Base-by-base conservation (phyloP, 73 alveolate species). In the Paramecium sonneborni region DNA sequence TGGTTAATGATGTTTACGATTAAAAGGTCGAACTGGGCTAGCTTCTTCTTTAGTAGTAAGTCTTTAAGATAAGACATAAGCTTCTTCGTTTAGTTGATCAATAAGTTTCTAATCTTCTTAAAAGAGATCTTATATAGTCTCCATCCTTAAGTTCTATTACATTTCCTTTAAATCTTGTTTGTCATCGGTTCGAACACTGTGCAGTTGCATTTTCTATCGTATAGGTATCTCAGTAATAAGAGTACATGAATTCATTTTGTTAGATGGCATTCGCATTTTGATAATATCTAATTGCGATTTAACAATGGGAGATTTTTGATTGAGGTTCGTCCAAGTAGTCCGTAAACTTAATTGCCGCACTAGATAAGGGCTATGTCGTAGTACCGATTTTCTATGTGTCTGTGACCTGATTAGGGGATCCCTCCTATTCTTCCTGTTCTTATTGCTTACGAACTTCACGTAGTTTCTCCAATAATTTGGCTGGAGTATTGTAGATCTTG, bases 401-500 rank as follows among this genome's bases (percentile, higher is more conserved):
- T 38, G 44, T 18, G 37, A 72, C 57, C 67, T 41, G 12, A 10
- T 18, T 72, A 1, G n/a, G 11, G 18, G 55, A 35, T 72, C 26
- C 32, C 58, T 35, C 8, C 35, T 34, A 12, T 41, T 72, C 86
- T 72, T 67, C 84, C 48, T 72, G 55, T 72, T 35, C 57, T 38
- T 72, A 34, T 43, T 39, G 46, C 28, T 79, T 79, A 24, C 44
- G 37, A 18, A 43, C 76, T 46, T 79, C 55, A 1, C 84, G 21
- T 14, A 79, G 14, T 39, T 46, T 39, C 76, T 39, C 90, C 46
- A 79, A 62, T 3, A 79, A 11, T 44, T 79, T 41, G 72, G 90
- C 69, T 21, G 90, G 90, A 79, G 90, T 79, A 46, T 79, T 79
- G 41, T 41, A 39, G 44, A 44, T 79, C 55, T 79, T 79, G 14